A percentile compares a stretch with the other conserved stretches of the same genome.
phyloP scores from a whole-genome alignment of 1,139 yeast species.

The Yamadazyma membranifaciens region DNA sequence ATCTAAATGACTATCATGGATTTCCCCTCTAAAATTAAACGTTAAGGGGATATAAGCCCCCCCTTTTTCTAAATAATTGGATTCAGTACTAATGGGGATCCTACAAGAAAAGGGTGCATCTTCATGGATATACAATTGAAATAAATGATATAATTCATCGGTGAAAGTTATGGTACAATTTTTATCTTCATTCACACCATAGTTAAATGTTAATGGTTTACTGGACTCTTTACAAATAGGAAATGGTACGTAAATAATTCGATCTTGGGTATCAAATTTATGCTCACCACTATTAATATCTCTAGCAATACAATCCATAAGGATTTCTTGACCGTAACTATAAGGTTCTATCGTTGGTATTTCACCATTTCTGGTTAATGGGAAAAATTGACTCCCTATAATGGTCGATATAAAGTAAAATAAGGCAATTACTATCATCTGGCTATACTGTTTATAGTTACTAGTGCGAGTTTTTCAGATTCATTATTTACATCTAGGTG shows the following conservation, averaged over 20 bases:
- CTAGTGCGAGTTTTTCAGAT: too few relatives aligned
- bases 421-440: neutral
- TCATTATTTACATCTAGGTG: too few relatives aligned
- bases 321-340: conserved; percentile 42
- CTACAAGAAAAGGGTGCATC: conserved; percentile 77
- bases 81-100: conserved; percentile 48
- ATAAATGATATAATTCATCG: conserved; percentile 70
- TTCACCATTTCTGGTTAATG: conserved; percentile 22
- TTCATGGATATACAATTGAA: conserved; percentile 73
- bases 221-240: conserved; percentile 67
- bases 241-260: conserved; percentile 57
- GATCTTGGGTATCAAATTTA: conserved; percentile 57
- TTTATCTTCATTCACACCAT: conserved; percentile 51
- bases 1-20: conserved; percentile 69
- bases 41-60: conserved; percentile 61
- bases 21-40: conserved; percentile 64
- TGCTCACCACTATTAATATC: conserved; percentile 78
- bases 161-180: conserved; percentile 63
- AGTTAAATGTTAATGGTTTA: conserved; percentile 52
- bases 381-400: conserved; percentile 14
- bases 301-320: conserved; percentile 62
- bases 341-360: conserved; percentile 43
- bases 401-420: neutral
- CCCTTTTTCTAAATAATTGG: conserved; percentile 42
- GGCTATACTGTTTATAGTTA: too few relatives aligned